Evolutionary conservation across 345 rosid genomes (phyloP).

Genomic region (Trapa incisa): DNA sequence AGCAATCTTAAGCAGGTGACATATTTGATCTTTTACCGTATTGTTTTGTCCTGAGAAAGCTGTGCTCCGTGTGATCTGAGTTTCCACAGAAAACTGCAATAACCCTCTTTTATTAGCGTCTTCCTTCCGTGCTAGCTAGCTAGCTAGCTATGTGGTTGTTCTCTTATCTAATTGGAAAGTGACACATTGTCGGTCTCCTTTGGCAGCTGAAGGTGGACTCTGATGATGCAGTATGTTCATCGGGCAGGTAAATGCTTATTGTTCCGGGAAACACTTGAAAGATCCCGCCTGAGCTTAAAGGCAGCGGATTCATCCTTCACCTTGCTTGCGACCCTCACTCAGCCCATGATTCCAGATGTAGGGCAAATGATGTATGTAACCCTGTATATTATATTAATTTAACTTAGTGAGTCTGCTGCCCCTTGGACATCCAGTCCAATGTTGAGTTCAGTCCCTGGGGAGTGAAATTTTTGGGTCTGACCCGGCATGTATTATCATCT

Average conservation of each 20-base stretch:
- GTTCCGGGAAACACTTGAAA: not conserved
- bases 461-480: too few relatives aligned
- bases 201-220: slow-evolving; percentile 76
- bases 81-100: not conserved
- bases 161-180: not conserved
- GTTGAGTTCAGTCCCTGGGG: too few relatives aligned
- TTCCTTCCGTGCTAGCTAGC: too few relatives aligned
- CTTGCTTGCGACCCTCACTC: not conserved
- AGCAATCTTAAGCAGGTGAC: slow-evolving; percentile 73
- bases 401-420: too few relatives aligned
- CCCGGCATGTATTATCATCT: too few relatives aligned
- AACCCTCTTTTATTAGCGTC: not conserved
- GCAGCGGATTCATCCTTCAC: not conserved
- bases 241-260: not conserved
- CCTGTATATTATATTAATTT: not conserved
- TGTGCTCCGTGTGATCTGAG: not conserved
- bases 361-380: not conserved
- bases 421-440: too few relatives aligned
- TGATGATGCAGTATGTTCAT: slow-evolving; percentile 34
- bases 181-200: slow-evolving; percentile 5
- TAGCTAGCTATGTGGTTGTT: too few relatives aligned
- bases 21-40: not conserved
- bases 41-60: not conserved
- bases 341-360: not conserved
- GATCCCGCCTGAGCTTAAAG: not conserved